phyloP scores from a whole-genome alignment of 164 flowering plant genomes.

The Euptelea pleiosperma region DNA sequence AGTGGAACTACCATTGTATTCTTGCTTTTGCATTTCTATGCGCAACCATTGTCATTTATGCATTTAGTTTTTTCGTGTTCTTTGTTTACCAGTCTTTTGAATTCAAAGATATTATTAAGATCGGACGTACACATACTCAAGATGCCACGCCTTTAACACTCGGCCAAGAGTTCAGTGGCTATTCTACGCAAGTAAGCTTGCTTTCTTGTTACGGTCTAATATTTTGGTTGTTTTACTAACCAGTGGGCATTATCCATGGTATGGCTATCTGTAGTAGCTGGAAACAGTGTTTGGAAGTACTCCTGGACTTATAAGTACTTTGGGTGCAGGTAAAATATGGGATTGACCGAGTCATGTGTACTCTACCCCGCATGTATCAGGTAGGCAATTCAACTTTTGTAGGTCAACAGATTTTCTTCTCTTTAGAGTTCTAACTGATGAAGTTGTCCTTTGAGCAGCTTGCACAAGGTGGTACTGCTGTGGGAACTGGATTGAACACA shows the following conservation, averaged over 20 bases:
- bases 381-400: conserved; percentile 27
- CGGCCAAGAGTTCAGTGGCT: conserved; percentile 99
- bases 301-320: conserved; percentile 9
- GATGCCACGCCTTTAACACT: conserved; percentile 99
- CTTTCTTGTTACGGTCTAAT: background rate
- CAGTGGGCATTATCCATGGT: background rate
- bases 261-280: background rate
- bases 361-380: conserved; percentile 95
- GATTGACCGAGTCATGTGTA: conserved; percentile 61
- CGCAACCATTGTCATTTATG: background rate
- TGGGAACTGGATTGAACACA: conserved; percentile 96
- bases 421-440: conserved; percentile 19
- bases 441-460: conserved; percentile 53
- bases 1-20: background rate
- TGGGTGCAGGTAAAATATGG: conserved; percentile 85
- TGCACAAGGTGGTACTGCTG: conserved; percentile 99
- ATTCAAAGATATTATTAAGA: conserved; percentile 89
- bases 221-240: background rate
- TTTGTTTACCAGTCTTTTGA: conserved; percentile 56
- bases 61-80: background rate
- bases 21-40: conserved; percentile 1
- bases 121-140: conserved; percentile 98
- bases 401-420: conserved; percentile 6
- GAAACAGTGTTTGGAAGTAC: conserved; percentile 2
- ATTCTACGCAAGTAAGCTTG: conserved; percentile 76